phyloP scores from a whole-genome alignment of 73 alveolate genomes.

The Urostyla sp. region DNA sequence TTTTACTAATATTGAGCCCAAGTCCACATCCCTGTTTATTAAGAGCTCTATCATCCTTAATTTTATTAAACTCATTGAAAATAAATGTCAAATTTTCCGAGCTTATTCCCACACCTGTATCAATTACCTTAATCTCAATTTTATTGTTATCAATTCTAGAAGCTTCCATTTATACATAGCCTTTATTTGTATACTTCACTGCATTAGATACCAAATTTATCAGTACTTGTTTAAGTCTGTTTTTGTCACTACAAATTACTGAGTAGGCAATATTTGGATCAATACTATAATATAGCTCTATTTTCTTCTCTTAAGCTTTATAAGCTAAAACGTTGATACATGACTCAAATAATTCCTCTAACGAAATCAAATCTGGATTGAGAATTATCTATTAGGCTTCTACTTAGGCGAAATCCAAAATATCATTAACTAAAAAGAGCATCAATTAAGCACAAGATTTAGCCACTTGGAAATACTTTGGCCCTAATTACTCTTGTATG shows the following conservation, averaged over 20 bases:
- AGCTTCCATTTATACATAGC: constrained; percentile 40
- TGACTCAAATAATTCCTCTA: background rate
- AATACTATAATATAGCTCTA: background rate
- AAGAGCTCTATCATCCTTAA: background rate
- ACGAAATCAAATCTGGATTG: background rate
- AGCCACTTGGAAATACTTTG: constrained; percentile 4
- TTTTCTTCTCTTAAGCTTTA: constrained; percentile 10
- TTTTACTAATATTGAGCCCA: constrained; percentile 42
- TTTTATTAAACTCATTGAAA: constrained; percentile 21
- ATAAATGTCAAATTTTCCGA: background rate
- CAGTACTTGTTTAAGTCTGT: constrained; percentile 57
- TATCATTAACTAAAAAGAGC: constrained; percentile 60
- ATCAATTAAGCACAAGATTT: constrained; percentile 43
- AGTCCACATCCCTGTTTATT: constrained; percentile 53
- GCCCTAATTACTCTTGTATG: background rate
- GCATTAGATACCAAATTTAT: constrained; percentile 68
- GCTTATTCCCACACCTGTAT: constrained; percentile 59
- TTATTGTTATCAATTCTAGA: background rate
- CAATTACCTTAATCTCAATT: background rate
- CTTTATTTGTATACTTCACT: constrained; percentile 60
- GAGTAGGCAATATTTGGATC: constrained; percentile 8
- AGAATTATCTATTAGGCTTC: constrained; percentile 49
- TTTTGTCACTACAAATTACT: constrained; percentile 1
- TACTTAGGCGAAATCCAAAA: constrained; percentile 57
- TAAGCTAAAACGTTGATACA: background rate